Evolutionary conservation across 371 early-diverging fungal genomes (phyloP), one percentile per base, ranked within the genome.

Genomic region (Syncephalastrum racemosum): DNA sequence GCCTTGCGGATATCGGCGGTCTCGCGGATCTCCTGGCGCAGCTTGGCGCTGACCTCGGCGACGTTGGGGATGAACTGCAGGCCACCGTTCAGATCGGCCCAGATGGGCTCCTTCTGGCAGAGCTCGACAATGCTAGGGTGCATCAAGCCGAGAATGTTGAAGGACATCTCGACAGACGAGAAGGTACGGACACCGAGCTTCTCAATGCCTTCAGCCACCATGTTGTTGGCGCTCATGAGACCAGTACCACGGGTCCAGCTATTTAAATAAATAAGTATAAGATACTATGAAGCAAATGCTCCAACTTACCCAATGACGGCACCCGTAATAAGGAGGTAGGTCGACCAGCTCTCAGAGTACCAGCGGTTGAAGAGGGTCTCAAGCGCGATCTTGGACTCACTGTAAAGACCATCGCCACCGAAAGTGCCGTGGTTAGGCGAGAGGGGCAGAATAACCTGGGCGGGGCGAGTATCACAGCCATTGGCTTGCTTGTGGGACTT

Each of bases 371-470:
- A 81, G 58, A 95, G 68, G 43, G 94, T 94, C 77, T 95, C 95
- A 23, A 97, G 82, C 15, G 88, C 88, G 58, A 96, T 85, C 88
- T 97, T 97, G 67, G 94, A 91, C 70, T 97, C 97, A 60, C 89
- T 84, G 75, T 97, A 97, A 16, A 95, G 82, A 73, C 97, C 97
- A 64, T 97, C 95, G 57, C 79, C 80, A 65, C 97, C 97, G 60
- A 97, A 95, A 8, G 88, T 89, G 56, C 97, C 97, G 68, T 96
- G 97, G 83, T 97, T 97, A 53, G 95, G 96, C 51, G 97, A 97
- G 54, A 96, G 70, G 4, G 97, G 97, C 52, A 97, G 68, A 27
- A 97, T 80, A 41, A 93, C 93, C 59, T 91, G 89, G 36, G 97
- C 93, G 50, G 96, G 95, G 48, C 94, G 91, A 51, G 93, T 90